Evolutionary conservation across 176 grass and related monocot species (phyloP).

Genomic region (Avena insularis): DNA sequence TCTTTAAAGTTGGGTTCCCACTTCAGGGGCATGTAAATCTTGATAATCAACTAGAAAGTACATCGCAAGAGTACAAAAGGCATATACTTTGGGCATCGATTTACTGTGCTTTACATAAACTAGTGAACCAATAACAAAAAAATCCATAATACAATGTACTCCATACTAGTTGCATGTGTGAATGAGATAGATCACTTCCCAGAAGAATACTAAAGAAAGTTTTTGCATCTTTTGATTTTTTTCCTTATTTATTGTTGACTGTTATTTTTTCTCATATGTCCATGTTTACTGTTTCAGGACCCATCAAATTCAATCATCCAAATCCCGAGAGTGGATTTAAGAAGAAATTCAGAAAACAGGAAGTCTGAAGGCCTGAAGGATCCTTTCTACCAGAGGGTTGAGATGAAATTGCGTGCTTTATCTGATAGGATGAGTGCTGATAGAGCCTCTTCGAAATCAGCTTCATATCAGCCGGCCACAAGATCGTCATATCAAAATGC

Average conservation of each 20-base stretch:
- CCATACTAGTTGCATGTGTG: too few species aligned
- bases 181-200: neutral
- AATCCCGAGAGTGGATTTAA: slow-evolving; percentile 39
- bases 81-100: slow-evolving; percentile 28
- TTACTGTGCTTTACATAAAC: slow-evolving; percentile 11
- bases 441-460: slow-evolving; percentile 41
- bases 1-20: neutral
- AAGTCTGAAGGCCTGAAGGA: slow-evolving; percentile 47
- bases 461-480: slow-evolving; percentile 37
- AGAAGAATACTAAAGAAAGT: neutral
- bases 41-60: slow-evolving; percentile 24
- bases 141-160: too few species aligned
- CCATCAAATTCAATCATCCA: slow-evolving; percentile 41
- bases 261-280: slow-evolving; percentile 19
- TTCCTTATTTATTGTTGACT: neutral
- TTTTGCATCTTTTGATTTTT: neutral
- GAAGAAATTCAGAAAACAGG: slow-evolving; percentile 50
- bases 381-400: slow-evolving; percentile 58
- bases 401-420: slow-evolving; percentile 65
- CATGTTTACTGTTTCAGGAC: slow-evolving; percentile 45
- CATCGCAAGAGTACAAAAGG: slow-evolving; percentile 1
- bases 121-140: slow-evolving; percentile 1
- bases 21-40: slow-evolving; percentile 6
- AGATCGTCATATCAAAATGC: slow-evolving; percentile 40
- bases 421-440: slow-evolving; percentile 60